These are phyloP conservation scores for Aspergillus sp. DNA, from an alignment of 2,329 filamentous ascomycete genomes.

Conservation along the genomic window DNA sequence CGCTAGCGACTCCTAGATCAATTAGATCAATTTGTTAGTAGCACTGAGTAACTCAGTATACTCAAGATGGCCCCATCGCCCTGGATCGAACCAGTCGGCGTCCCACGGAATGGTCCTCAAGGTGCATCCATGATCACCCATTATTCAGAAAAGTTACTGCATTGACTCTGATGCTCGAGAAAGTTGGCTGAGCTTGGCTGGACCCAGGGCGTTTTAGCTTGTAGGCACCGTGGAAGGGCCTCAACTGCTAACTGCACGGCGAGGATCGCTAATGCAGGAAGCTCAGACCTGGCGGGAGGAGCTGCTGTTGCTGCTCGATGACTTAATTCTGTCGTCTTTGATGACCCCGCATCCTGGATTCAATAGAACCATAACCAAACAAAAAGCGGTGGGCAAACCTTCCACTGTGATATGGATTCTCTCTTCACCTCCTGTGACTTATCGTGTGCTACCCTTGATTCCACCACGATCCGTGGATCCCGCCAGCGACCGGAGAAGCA, in stretches of 20 bases:
- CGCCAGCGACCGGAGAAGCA: too few relatives aligned
- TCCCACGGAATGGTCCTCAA: slow-evolving; percentile 4
- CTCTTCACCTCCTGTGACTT: too few relatives aligned
- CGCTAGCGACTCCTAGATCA: neutral
- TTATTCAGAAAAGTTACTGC: neutral
- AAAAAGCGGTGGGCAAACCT: neutral
- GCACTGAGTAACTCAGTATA: neutral
- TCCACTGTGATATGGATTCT: too few relatives aligned
- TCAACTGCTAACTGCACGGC: neutral
- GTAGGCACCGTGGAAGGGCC: neutral
- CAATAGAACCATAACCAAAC: neutral
- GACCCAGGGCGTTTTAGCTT: neutral
- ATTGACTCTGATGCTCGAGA: too few relatives aligned
- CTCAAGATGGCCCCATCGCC: neutral
- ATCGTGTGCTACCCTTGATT: too few relatives aligned
- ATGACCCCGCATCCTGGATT: neutral
- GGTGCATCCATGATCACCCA: neutral
- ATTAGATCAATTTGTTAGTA: too few relatives aligned
- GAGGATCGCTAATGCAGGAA: neutral
- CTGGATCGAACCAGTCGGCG: slow-evolving; percentile 10
- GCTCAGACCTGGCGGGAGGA: neutral
- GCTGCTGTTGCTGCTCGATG: neutral
- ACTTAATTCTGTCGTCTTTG: neutral
- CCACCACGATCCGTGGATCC: neutral
- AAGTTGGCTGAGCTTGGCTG: neutral